Evolutionary conservation across 1,284 basidiomycete species (phyloP), one percentile per base, ranked within the genome.

Genomic region (Leccinum subrobustum): DNA sequence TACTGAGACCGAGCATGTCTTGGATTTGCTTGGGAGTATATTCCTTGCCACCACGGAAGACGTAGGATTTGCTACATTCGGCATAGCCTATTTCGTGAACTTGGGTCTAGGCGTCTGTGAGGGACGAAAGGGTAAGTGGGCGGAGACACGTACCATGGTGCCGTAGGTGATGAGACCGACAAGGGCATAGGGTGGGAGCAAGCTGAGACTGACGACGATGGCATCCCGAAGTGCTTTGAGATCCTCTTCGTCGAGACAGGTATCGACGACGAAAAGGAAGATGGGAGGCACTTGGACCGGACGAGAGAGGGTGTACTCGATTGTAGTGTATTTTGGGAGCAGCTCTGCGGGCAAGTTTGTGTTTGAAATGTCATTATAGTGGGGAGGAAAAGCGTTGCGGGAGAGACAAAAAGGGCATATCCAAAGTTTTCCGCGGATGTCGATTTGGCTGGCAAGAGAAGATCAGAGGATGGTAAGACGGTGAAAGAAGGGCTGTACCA

Each of bases 21-120:
- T 20, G 2, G 20, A 20, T 20, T 2, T 20, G 20, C 20, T 20
- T 20, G 20, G 20, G 20, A 20, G 20, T 80, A 75, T 99, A 99
- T 72, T 99, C 97, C 78, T 99, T 99, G n/a, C 92, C 93, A 57
- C 97, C 97, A 39, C 96, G 91, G 88, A 99, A 99, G 63, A 99
- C 96, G 76, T 96, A 99, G 5, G 95, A 96, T 78, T 99, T 99
- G 78, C 89, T 94, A 80, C 96, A 99, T 73, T 96, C 92, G 2
- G 89, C 87, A 73, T 98, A 99, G 33, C 96, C 95, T 55, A 99
- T 91, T 78, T 99, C 97, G 76, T 99, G 96, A 1, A 99, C 95
- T 90, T 98, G 96, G 6, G 96, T 86, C 94, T 96, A 55, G 33
- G n/a, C 6, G 3, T 31, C 16, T 3, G 39, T 71, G 42, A 71